Conservation (phyloP, 345 rosid genomes). For the Eucalyptus globulus region DNA sequence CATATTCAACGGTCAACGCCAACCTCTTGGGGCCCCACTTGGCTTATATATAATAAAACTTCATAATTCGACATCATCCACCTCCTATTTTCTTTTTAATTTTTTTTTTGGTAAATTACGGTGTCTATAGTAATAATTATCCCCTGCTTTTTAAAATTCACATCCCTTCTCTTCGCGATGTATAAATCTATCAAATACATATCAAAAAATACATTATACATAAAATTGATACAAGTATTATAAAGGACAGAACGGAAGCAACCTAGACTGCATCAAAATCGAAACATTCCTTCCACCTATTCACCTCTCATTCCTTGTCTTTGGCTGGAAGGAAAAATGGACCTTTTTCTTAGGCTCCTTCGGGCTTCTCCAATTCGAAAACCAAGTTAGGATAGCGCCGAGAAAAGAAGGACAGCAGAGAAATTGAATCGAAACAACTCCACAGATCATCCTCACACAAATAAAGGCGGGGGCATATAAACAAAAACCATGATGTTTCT, state of each 20-base stretch:
- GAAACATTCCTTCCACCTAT: neutral
- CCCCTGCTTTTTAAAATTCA: neutral
- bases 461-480: neutral
- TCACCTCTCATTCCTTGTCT: neutral
- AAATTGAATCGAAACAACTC: neutral
- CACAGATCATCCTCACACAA: neutral
- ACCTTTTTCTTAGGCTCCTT: neutral
- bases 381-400: neutral
- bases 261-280: neutral
- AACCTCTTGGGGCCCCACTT: neutral
- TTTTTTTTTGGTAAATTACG: neutral
- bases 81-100: neutral
- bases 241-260: neutral
- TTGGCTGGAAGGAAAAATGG: neutral
- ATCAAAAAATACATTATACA: neutral
- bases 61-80: neutral
- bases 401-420: neutral
- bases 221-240: neutral
- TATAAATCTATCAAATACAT: neutral
- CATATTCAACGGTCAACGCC: neutral
- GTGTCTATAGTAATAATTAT: neutral
- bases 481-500: neutral
- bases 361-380: neutral
- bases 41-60: neutral
- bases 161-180: rapidly evolving